phyloP scores from a whole-genome alignment of 177 flowering plant species.

The Vitis hybrid region DNA sequence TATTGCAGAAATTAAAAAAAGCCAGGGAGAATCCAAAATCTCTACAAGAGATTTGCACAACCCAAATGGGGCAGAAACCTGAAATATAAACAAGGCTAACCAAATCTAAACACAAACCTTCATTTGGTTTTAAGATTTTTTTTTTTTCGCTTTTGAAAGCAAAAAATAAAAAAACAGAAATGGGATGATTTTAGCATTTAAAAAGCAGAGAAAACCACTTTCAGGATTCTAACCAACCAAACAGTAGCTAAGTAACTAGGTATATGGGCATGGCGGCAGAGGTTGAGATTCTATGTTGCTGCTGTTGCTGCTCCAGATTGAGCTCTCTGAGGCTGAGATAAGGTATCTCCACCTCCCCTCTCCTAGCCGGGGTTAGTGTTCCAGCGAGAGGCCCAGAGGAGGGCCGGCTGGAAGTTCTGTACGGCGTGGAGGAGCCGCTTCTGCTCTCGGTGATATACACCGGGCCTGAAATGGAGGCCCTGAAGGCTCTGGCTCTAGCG shows the following conservation, averaged over 20 bases:
- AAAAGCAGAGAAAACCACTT: neutral
- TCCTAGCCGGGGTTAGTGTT: conserved; percentile 40
- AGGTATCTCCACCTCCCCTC: conserved; percentile 53
- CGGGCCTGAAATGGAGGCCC: conserved; percentile 63
- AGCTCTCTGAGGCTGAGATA: conserved; percentile 78
- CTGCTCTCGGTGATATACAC: conserved; percentile 63
- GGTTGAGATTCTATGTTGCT: conserved; percentile 48
- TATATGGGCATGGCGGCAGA: conserved; percentile 70
- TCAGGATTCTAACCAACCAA: neutral
- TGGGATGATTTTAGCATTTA: neutral
- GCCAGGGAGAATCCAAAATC: neutral
- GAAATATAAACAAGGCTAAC: no score
- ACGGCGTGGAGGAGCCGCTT: conserved; percentile 55
- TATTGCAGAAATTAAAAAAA: conserved; percentile 11
- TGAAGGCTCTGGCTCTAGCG: conserved; percentile 29
- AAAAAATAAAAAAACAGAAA: neutral
- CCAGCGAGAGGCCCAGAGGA: conserved; percentile 68
- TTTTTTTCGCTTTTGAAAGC: no score
- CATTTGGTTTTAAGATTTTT: no score
- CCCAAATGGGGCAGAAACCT: neutral
- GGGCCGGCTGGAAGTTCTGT: conserved; percentile 46
- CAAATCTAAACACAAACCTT: no score
- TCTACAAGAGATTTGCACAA: conserved; percentile 2
- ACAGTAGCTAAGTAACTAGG: conserved; percentile 54
- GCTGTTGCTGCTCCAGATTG: conserved; percentile 42